Percentiles rank a stretch among this genome's conserved stretches.
Conservation (phyloP, 305 asterid species). For the Fraxinus floribunda region DNA sequence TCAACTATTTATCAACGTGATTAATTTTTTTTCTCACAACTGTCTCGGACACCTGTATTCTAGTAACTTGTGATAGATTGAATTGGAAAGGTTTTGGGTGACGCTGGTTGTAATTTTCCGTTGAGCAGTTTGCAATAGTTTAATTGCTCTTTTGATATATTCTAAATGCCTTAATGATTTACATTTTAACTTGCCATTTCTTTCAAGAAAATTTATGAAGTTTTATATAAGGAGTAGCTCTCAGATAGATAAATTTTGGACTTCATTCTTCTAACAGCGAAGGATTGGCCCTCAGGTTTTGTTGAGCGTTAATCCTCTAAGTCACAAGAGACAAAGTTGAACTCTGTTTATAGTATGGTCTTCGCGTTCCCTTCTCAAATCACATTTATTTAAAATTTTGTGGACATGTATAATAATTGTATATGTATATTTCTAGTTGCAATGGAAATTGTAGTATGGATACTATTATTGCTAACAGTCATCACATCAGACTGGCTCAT, state of each 20-base stretch:
- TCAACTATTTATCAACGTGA: not conserved
- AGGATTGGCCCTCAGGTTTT: not conserved
- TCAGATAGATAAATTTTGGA: not conserved
- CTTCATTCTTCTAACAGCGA: not conserved
- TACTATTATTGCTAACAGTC: not conserved
- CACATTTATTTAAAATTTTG: not conserved
- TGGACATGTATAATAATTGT: not conserved
- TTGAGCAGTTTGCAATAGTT: not conserved
- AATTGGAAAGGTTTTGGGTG: too few species aligned
- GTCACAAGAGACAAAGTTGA: not conserved
- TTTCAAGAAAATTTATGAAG: not conserved
- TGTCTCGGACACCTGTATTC: too few species aligned
- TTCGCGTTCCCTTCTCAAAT: not conserved
- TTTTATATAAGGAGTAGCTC: not conserved
- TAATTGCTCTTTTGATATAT: not conserved
- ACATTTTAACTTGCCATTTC: not conserved
- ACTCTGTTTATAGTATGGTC: not conserved
- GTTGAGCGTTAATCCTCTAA: not conserved
- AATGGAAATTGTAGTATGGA: not conserved
- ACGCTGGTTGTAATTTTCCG: not conserved
- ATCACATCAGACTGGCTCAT: not conserved
- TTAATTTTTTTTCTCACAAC: not conserved
- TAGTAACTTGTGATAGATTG: too few species aligned
- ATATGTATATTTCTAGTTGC: not conserved
- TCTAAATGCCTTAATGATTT: not conserved